Percentiles rank a stretch among this genome's conserved stretches.
Evolutionary conservation across 352 stramenopile species (phyloP).

Genomic region (Phytophthora sp.): DNA sequence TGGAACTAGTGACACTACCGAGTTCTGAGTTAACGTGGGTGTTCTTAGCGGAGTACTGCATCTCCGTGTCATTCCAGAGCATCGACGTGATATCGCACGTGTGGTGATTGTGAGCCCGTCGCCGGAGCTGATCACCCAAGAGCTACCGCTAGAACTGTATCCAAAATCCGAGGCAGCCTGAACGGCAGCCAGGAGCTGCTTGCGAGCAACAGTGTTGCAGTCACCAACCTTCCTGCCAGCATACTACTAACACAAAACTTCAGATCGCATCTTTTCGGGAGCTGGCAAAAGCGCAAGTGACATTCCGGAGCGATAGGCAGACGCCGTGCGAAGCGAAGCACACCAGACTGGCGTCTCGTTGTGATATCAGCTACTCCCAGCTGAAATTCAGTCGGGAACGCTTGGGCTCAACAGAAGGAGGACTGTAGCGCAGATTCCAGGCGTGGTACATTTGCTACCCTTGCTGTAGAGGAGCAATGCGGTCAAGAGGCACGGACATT

Average conservation of each 20-base stretch:
- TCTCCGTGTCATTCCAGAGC: constrained; percentile 40
- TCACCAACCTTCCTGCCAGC: constrained; percentile 6
- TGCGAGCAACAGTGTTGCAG: background rate
- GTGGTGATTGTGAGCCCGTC: constrained; percentile 37
- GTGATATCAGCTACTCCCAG: background rate
- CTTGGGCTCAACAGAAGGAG: background rate
- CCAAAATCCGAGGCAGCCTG: constrained; percentile 33
- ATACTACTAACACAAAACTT: too few relatives aligned
- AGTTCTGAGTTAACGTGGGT: constrained; percentile 52
- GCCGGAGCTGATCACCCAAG: constrained; percentile 43
- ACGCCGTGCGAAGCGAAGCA: background rate
- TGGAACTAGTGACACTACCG: constrained; percentile 32
- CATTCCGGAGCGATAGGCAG: background rate
- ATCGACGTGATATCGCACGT: constrained; percentile 55
- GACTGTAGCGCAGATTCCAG: constrained; percentile 5
- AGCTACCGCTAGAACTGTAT: constrained; percentile 29
- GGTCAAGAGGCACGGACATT: background rate
- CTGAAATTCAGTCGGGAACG: background rate
- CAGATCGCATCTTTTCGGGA: background rate
- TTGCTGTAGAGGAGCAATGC: constrained; percentile 9
- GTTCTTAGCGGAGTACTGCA: constrained; percentile 50
- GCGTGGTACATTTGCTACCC: constrained; percentile 12
- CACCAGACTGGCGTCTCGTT: background rate
- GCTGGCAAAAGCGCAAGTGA: constrained; percentile 19
- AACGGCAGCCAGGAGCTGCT: background rate